Base-by-base conservation (phyloP, 352 stramenopile species). In the Peronospora destructor region DNA sequence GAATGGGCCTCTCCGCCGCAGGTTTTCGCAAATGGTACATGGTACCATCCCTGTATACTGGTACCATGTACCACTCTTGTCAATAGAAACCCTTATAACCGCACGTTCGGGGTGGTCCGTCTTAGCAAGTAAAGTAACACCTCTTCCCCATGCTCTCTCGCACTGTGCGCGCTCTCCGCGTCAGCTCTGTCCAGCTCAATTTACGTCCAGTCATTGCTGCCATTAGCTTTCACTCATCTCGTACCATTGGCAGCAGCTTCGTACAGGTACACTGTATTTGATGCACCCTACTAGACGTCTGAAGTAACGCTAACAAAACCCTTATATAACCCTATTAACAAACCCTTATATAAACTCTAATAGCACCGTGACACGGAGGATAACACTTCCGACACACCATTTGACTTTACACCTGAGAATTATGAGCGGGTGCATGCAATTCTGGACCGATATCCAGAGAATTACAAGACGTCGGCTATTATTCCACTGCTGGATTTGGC, bases 401-500 rank as follows among this genome's bases (percentile, higher is more conserved):
- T 99, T 59, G 96, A 99, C 67, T 99, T 99, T 59, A 97, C 87
- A 42, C 84, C 93, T 19, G 94, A 98, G 62, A 99, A 99, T 73
- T 98, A 98, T 62, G 83, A 95, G 60, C 87, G 85, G 29, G 94
- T 98, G 46, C 85, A 96, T 45, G 79, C 87, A 21, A 98, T 99
- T 46, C 63, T 99, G 40, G 79, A 86, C 45, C 96, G 97, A 56
- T 99, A 99, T 71, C 97, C 97, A 34, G 84, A 96, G 55, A 99
- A 99, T 82, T 99, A 99, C 86, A 98, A 98, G 75, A 81, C 96
- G 64, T 97, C 91, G 57, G 91, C 84, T 19, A 98, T 99, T 67
- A 99, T 99, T 58, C 97, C 97, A 49, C 71, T 99, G 54, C 81
- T 99, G 39, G 97, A 99, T 69, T 64, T 98, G 45, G 93, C 93